phyloP scores from a whole-genome alignment of 108 stramenopile species.

The Cyclotella cryptica region DNA sequence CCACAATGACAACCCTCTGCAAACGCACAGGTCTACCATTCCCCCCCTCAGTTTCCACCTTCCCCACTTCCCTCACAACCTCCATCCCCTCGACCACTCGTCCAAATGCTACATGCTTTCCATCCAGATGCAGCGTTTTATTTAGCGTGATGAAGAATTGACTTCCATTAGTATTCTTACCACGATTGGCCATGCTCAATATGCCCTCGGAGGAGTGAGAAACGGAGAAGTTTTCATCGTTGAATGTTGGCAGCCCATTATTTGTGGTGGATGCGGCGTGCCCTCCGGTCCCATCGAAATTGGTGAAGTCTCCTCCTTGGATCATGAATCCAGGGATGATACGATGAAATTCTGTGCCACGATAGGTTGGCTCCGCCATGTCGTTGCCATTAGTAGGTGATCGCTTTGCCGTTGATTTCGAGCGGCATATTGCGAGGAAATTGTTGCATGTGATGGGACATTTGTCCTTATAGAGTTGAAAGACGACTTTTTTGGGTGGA shows the following conservation, averaged over 20 bases:
- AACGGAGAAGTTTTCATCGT: constrained; percentile 76
- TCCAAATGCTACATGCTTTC: constrained; percentile 88
- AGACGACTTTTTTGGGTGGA: constrained; percentile 54
- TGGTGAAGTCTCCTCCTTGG: constrained; percentile 92
- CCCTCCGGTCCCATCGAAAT: constrained; percentile 83
- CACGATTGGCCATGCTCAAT: constrained; percentile 88
- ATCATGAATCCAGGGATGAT: constrained; percentile 90
- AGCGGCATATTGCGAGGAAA: constrained; percentile 78
- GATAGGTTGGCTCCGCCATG: constrained; percentile 57
- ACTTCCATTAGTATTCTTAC: constrained; percentile 83
- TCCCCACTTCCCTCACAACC: constrained; percentile 67
- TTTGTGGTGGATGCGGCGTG: constrained; percentile 78
- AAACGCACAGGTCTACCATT: constrained; percentile 62
- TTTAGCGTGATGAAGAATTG: constrained; percentile 87
- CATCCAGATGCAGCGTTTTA: constrained; percentile 74
- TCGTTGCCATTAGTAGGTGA: constrained; percentile 14
- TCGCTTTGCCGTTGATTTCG: constrained; percentile 19
- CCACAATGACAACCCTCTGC: constrained; percentile 74
- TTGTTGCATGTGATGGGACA: constrained; percentile 87
- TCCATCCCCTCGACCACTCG: constrained; percentile 72
- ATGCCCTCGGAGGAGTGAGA: constrained; percentile 69
- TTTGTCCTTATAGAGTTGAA: constrained; percentile 68
- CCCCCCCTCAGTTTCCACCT: constrained; percentile 62
- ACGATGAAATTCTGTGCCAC: constrained; percentile 77
- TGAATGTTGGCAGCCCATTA: constrained; percentile 54